These are phyloP conservation scores for Kluyveromyces aestuarii DNA, from an alignment of 805 yeast species.

Conservation along the genomic window DNA sequence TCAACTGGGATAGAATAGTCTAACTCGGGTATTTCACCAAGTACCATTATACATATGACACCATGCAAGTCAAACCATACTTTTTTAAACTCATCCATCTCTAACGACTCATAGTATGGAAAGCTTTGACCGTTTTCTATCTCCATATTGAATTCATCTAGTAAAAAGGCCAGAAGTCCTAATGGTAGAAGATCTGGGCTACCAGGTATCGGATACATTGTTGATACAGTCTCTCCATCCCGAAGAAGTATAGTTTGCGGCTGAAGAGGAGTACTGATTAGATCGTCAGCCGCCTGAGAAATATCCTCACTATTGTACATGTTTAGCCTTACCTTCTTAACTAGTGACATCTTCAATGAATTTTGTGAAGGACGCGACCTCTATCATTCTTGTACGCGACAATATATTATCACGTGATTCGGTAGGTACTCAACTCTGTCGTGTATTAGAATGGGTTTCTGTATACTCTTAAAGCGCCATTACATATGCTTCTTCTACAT, in stretches of 20 bases:
- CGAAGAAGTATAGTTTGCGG: slow-evolving; percentile 71
- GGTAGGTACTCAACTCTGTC: too few relatives aligned
- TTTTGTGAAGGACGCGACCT: background rate
- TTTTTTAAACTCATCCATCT: slow-evolving; percentile 65
- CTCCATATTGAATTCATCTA: slow-evolving; percentile 92
- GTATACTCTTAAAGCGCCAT: too few relatives aligned
- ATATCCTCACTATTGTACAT: slow-evolving; percentile 4
- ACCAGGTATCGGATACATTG: slow-evolving; percentile 75
- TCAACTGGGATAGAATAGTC: slow-evolving; percentile 28
- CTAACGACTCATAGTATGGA: slow-evolving; percentile 75
- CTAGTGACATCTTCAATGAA: too few relatives aligned
- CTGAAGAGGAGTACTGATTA: slow-evolving; percentile 23
- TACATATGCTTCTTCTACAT: background rate
- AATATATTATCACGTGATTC: too few relatives aligned
- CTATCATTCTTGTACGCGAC: background rate
- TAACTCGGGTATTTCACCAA: slow-evolving; percentile 62
- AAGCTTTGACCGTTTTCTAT: slow-evolving; percentile 80
- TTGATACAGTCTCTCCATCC: slow-evolving; percentile 88
- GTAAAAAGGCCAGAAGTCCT: slow-evolving; percentile 66
- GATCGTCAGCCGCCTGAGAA: slow-evolving; percentile 2
- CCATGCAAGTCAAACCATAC: slow-evolving; percentile 73
- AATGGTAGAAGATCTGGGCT: slow-evolving; percentile 56
- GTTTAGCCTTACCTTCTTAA: background rate
- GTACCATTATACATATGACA: slow-evolving; percentile 40
- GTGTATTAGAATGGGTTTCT: too few relatives aligned